Evolutionary conservation across 306 rosid genomes (phyloP).

Genomic region (Cajanus cajan): DNA sequence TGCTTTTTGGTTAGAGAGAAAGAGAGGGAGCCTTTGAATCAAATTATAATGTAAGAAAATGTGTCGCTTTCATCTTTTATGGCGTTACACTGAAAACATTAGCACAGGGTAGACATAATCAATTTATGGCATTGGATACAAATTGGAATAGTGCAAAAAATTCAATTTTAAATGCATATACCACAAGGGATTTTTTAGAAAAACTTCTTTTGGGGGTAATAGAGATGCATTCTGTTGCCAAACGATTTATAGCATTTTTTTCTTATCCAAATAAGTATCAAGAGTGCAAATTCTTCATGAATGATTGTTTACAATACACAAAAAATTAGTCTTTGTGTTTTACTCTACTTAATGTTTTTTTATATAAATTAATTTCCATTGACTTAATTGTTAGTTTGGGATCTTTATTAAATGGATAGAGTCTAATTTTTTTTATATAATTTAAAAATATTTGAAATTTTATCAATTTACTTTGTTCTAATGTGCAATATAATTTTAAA

Average conservation of each 20-base stretch:
- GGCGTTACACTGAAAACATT: too few relatives aligned
- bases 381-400: too few relatives aligned
- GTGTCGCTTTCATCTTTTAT: neutral
- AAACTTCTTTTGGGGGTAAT: too few relatives aligned
- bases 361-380: too few relatives aligned
- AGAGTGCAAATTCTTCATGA: neutral
- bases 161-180: neutral
- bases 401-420: too few relatives aligned
- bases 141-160: neutral
- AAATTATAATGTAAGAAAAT: neutral
- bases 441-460: too few relatives aligned
- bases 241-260: neutral
- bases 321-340: too few relatives aligned
- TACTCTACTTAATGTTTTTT: too few relatives aligned
- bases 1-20: neutral
- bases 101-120: neutral
- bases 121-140: neutral
- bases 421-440: too few relatives aligned
- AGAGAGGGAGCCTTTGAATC: neutral
- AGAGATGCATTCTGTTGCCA: neutral
- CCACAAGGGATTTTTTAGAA: too few relatives aligned
- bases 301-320: too few relatives aligned
- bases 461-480: too few relatives aligned
- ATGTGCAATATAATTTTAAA: neutral
- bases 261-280: neutral